phyloP scores from a whole-genome alignment of 306 rosid genomes.

The Glycine soja region DNA sequence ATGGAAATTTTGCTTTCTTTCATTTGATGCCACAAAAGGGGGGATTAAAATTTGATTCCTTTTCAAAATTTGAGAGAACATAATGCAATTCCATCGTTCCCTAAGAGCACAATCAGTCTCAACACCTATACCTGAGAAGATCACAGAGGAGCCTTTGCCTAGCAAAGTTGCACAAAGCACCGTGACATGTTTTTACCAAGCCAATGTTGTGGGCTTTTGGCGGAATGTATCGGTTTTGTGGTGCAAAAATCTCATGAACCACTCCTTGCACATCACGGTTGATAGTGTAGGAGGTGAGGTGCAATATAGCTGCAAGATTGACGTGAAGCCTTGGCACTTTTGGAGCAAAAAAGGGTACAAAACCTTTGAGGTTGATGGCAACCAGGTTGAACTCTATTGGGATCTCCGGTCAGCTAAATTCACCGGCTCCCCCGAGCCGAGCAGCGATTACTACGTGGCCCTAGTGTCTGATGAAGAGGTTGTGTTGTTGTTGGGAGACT shows the following conservation, averaged over 20 bases:
- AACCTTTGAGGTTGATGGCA: constrained; percentile 72
- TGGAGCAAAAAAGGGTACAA: constrained; percentile 97
- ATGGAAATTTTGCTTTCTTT: constrained; percentile 3
- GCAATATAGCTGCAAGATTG: constrained; percentile 75
- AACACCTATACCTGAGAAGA: constrained; percentile 59
- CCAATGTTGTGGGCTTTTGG: constrained; percentile 73
- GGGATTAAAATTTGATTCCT: constrained; percentile 33
- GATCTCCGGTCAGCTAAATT: constrained; percentile 85
- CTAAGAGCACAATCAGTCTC: constrained; percentile 59
- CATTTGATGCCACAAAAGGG: constrained; percentile 35
- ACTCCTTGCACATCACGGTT: constrained; percentile 66
- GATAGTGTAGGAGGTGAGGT: constrained; percentile 66
- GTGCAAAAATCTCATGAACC: constrained; percentile 86
- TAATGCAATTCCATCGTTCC: constrained; percentile 69
- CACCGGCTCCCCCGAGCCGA: constrained; percentile 74
- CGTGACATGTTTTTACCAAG: constrained; percentile 80
- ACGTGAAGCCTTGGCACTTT: constrained; percentile 91
- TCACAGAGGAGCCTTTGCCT: constrained; percentile 74
- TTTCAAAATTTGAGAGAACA: background rate
- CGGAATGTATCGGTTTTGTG: constrained; percentile 74
- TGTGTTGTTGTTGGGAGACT: constrained; percentile 78
- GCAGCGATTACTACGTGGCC: constrained; percentile 80
- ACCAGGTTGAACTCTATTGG: constrained; percentile 82
- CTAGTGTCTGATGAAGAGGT: constrained; percentile 79
- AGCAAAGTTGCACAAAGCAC: constrained; percentile 85